These are phyloP conservation scores for Delphinella strobiligena DNA, from an alignment of 2,329 filamentous ascomycete species.

Conservation along the genomic window DNA sequence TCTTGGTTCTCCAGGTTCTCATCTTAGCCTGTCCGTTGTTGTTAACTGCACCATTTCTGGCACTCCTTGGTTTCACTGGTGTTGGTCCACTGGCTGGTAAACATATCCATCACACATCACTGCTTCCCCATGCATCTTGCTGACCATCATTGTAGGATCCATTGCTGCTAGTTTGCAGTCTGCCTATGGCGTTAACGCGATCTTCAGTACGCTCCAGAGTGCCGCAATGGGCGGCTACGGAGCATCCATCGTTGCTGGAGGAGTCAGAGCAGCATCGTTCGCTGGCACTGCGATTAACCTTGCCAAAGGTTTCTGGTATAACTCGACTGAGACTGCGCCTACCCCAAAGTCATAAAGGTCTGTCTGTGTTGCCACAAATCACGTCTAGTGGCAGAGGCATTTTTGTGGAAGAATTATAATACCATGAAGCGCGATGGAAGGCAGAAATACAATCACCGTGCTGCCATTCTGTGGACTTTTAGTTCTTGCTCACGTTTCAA, in stretches of 20 bases:
- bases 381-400: too few relatives aligned
- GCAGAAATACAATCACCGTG: too few relatives aligned
- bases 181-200: slow-evolving; percentile 12
- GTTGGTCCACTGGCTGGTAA: slow-evolving; percentile 1
- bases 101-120: neutral
- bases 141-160: slow-evolving; percentile 11
- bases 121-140: neutral
- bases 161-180: slow-evolving; percentile 15
- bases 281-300: neutral
- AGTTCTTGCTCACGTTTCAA: too few relatives aligned
- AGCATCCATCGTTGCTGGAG: slow-evolving; percentile 13
- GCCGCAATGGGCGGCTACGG: slow-evolving; percentile 23
- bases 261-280: slow-evolving; percentile 11
- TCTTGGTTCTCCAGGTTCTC: neutral
- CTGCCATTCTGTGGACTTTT: too few relatives aligned
- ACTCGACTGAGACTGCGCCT: too few relatives aligned
- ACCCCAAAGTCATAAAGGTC: too few relatives aligned
- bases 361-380: too few relatives aligned
- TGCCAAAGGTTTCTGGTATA: too few relatives aligned
- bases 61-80: neutral
- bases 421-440: too few relatives aligned
- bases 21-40: neutral
- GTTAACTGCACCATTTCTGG: neutral
- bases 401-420: too few relatives aligned
- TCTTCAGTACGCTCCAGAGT: slow-evolving; percentile 18